A percentile compares a stretch with the other conserved stretches of the same genome.
phyloP scores from a whole-genome alignment of 306 rosid genomes.

The Cucurbita ficifolia region DNA sequence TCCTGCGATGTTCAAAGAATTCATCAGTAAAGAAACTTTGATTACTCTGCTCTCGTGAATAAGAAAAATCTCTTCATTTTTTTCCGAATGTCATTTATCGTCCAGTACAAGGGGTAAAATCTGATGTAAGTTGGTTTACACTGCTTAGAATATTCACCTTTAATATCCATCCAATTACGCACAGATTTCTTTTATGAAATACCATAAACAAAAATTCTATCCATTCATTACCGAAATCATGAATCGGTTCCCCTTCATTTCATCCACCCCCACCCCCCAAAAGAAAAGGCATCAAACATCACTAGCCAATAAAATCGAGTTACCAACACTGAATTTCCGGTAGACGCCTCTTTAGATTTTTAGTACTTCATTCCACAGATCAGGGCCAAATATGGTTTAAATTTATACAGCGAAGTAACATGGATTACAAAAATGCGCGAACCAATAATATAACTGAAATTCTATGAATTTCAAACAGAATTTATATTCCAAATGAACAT shows the following conservation, averaged over 20 bases:
- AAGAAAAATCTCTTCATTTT: not conserved
- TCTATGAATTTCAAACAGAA: not conserved
- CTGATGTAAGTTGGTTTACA: not conserved
- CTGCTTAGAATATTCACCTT: not conserved
- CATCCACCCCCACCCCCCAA: not conserved
- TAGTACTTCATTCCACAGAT: not conserved
- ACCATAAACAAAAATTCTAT: not conserved
- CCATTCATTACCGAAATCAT: not conserved
- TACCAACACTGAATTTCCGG: not conserved
- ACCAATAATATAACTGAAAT: not conserved
- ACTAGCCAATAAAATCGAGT: not conserved
- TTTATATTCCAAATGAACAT: not conserved
- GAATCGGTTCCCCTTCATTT: not conserved
- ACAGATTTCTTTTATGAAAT: not conserved
- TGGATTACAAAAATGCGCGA: not conserved
- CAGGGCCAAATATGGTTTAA: not conserved
- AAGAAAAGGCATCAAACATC: not conserved
- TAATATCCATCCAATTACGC: not conserved
- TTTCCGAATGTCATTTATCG: not conserved
- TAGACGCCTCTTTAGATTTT: not conserved
- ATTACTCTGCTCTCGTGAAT: not conserved
- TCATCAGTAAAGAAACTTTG: not conserved
- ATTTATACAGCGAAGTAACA: not conserved
- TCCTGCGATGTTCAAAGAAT: constrained; percentile 27
- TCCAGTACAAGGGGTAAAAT: not conserved